Base-by-base conservation (phyloP, 371 early-diverging fungal genomes). In the Mortierella sp. region DNA sequence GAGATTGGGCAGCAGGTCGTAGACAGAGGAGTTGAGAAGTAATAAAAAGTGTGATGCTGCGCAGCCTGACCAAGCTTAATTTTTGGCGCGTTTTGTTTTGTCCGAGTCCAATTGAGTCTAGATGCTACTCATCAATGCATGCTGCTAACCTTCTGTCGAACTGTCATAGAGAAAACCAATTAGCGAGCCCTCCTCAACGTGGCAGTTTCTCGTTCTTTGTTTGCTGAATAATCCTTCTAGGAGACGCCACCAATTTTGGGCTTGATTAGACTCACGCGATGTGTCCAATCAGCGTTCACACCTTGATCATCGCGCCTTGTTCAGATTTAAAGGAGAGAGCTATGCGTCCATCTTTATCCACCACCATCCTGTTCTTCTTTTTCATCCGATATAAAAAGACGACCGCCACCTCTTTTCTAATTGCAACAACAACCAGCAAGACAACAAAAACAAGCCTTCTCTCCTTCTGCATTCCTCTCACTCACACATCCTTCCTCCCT, bases 1-100 rank as follows among this genome's bases (percentile, higher is more conserved):
- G 92, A 94, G 74, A 91, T 90, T 65, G 95, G 94, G 19, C 89
- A 92, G 64, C 79, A 86, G 66, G 74, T 79, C 31, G 83, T 85
- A 14, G 45, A 67, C 13, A 66, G 77, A 39, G 45, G 69, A 9
- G 52, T 13, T 19, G 64, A 58, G n/a, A 10, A 73, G 40, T 48
- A n/a, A 45, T 40, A 9, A 43, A 29, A 29, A 58, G 14, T 31
- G 34, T 31, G 31, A 16, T 34, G 31, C 58, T 61, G 61, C 61
- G 61, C 61, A 61, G 61, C 14, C 7, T 14, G n/a, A n/a, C n/a
- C 6, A 16, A 45, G 13, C 29, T 55, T 31, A 29, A 34, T 52
- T 14, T 29, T 9, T 19, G 34, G 34, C 34, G 34, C 58, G 58
- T 29, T 37, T 19, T 34, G 10, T 7, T 34, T 34, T 61, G 58